These are phyloP conservation scores for Aspergillus conjunctus DNA, from an alignment of 495 filamentous ascomycete genomes.

Conservation along the genomic window DNA sequence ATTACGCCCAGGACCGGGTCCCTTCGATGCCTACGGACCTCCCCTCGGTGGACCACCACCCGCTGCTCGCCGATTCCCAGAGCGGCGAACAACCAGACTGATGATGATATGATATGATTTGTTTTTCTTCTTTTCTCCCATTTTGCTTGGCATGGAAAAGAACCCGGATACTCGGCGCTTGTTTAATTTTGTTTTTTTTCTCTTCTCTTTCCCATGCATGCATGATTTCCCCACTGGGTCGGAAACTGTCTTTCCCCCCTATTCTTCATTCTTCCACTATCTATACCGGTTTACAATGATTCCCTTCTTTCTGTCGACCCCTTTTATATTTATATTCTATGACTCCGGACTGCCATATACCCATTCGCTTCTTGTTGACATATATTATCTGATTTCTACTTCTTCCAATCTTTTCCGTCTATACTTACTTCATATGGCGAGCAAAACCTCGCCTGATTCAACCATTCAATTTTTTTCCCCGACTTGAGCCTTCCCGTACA, in stretches of 20 bases:
- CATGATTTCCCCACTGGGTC: neutral
- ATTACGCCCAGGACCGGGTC: constrained; percentile 26
- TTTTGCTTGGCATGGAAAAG: neutral
- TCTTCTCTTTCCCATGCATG: neutral
- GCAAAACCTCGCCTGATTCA: too few relatives aligned
- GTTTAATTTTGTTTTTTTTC: constrained; percentile 1
- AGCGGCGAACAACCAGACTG: constrained; percentile 80
- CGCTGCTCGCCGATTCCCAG: constrained; percentile 54
- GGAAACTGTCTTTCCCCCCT: neutral
- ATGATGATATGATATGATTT: constrained; percentile 73
- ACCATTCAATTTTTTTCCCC: too few relatives aligned
- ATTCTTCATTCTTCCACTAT: neutral
- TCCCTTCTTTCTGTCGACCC: neutral
- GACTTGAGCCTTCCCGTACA: too few relatives aligned
- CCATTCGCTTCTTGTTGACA: constrained; percentile 12
- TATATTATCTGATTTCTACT: neutral
- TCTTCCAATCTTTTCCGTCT: too few relatives aligned
- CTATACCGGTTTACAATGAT: neutral
- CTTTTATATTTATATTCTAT: neutral
- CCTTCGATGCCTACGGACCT: constrained; percentile 27
- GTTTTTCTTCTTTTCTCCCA: constrained; percentile 1
- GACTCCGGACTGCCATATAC: constrained; percentile 18
- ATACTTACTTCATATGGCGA: too few relatives aligned
- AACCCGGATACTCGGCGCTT: neutral
- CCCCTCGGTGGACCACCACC: constrained; percentile 24